These are phyloP conservation scores for Nicotiana rustica DNA, from an alignment of 305 asterid genomes.

Conservation along the genomic window DNA sequence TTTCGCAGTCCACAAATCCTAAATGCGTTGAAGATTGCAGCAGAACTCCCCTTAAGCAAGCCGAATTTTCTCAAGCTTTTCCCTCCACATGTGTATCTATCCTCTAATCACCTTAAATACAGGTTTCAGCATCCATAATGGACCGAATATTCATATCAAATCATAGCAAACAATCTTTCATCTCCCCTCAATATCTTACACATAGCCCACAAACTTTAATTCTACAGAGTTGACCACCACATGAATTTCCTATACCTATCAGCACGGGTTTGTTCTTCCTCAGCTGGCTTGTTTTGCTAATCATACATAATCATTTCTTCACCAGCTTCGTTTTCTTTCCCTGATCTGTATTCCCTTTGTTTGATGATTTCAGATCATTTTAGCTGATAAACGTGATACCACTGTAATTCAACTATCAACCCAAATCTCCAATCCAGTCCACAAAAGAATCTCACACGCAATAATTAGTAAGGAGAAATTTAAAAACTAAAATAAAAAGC, in stretches of 20 bases:
- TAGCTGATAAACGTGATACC: not conserved
- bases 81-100: not conserved
- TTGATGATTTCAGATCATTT: not conserved
- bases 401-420: not conserved
- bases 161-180: not conserved
- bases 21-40: not conserved
- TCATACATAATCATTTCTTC: not conserved
- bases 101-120: constrained; percentile 10
- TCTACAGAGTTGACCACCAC: too few relatives aligned
- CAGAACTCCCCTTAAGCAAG: not conserved
- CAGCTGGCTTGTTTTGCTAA: not conserved
- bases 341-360: not conserved
- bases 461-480: not conserved
- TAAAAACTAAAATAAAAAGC: not conserved
- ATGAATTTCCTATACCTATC: too few relatives aligned
- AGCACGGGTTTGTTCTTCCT: not conserved
- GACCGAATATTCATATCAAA: not conserved
- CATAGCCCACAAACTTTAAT: not conserved
- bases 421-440: constrained; percentile 10
- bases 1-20: not conserved
- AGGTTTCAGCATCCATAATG: not conserved
- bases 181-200: not conserved
- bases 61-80: constrained; percentile 4
- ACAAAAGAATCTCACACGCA: not conserved
- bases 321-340: not conserved